phyloP scores from a whole-genome alignment of 805 yeast species.

The Metschnikowia hibisci region DNA sequence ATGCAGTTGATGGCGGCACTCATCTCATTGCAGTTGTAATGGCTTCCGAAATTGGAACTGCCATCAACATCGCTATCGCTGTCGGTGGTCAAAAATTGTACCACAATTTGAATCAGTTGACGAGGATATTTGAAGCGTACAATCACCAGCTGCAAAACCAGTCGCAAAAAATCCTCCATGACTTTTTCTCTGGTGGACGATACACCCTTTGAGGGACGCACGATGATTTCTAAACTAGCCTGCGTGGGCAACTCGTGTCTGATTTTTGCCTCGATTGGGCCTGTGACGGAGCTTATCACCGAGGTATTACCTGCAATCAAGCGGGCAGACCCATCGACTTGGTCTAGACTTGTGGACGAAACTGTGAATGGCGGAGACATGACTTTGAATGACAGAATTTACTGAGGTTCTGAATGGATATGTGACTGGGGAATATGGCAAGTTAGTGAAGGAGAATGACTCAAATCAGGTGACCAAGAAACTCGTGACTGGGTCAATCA shows the following conservation, averaged over 20 bases:
- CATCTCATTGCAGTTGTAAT: conserved; percentile 47
- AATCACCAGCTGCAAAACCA: conserved; percentile 58
- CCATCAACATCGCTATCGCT: conserved; percentile 17
- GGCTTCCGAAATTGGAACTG: conserved; percentile 18
- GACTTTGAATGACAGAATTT: too few species aligned
- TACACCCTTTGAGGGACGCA: conserved; percentile 75
- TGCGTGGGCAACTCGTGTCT: conserved; percentile 81
- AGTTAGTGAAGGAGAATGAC: not conserved
- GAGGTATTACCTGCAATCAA: conserved; percentile 48
- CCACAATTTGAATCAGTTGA: conserved; percentile 48
- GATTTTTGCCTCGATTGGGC: conserved; percentile 82
- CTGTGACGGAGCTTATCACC: conserved; percentile 75
- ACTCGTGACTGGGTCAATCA: not conserved
- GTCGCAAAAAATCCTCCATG: conserved; percentile 65
- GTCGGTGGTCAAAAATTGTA: conserved; percentile 37
- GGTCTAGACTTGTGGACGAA: conserved; percentile 35
- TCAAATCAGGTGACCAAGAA: not conserved
- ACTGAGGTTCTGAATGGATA: too few species aligned
- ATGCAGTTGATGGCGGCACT: conserved; percentile 70
- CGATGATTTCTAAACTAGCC: conserved; percentile 72
- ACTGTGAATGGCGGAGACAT: conserved; percentile 16
- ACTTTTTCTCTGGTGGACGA: conserved; percentile 72
- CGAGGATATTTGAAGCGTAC: conserved; percentile 70
- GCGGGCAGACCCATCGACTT: conserved; percentile 80
- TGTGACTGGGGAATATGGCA: not conserved